Evolutionary conservation across 2,329 filamentous ascomycete species (phyloP).

Genomic region (Arthrobotrys conoides): DNA sequence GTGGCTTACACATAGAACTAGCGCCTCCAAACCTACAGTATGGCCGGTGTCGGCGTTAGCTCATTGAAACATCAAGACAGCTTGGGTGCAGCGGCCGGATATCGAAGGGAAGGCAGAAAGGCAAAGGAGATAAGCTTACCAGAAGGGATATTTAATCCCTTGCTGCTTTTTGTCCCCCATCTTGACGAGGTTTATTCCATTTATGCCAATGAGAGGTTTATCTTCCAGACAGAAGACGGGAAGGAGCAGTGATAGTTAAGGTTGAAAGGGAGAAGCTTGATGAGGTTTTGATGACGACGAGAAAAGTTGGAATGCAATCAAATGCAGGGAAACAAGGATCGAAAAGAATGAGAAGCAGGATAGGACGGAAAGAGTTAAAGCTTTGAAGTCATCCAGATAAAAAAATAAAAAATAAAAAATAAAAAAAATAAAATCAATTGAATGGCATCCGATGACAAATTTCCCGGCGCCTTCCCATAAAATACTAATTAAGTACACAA

Average conservation of each 20-base stretch:
- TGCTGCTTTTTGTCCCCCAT: slow-evolving; percentile 55
- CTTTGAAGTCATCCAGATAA: not conserved
- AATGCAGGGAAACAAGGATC: slow-evolving; percentile 8
- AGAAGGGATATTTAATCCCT: slow-evolving; percentile 59
- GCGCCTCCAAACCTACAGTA: slow-evolving; percentile 55
- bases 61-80: not conserved
- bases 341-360: not conserved
- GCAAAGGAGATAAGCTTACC: slow-evolving; percentile 22
- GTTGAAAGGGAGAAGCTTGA: not conserved
- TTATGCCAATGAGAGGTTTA: slow-evolving; percentile 4
- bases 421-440: slow-evolving; percentile 29
- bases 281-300: slow-evolving; percentile 2
- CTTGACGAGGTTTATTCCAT: slow-evolving; percentile 43
- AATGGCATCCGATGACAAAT: slow-evolving; percentile 49
- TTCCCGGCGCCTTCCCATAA: slow-evolving; percentile 34
- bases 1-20: slow-evolving; percentile 60
- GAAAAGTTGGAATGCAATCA: not conserved
- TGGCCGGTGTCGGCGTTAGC: slow-evolving; percentile 43
- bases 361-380: not conserved
- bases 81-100: not conserved
- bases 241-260: slow-evolving; percentile 6
- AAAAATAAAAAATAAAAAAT: slow-evolving; percentile 5
- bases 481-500: too few relatives aligned
- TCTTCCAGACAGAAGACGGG: slow-evolving; percentile 10
- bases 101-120: slow-evolving; percentile 8